Base-by-base conservation (phyloP, 2,329 filamentous ascomycete genomes). In the Immersiporthe knoxdaviesiana region DNA sequence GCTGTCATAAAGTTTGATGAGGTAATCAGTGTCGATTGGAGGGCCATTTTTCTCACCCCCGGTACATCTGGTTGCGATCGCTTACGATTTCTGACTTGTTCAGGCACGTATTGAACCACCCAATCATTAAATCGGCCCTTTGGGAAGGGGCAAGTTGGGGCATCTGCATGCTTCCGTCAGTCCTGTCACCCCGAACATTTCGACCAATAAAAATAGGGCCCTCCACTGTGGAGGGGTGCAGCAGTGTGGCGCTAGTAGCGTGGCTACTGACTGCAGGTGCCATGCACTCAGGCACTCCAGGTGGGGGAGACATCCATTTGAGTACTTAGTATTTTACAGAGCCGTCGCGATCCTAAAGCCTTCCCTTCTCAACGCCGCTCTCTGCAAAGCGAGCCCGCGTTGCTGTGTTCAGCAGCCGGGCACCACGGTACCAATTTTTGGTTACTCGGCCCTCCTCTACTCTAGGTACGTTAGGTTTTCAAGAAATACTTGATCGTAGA, bases 41-140 rank as follows among this genome's bases (percentile, higher is more conserved):
- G 63, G 63, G 63, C 50, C 52, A 44, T n/a, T 65, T 59, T 59
- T 44, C 24, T n/a, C n/a, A n/a, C n/a, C n/a, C n/a, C n/a, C n/a
- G n/a, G n/a, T n/a, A n/a, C n/a, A n/a, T n/a, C n/a, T n/a, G n/a
- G n/a, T n/a, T n/a, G n/a, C n/a, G n/a, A n/a, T n/a, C n/a, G n/a
- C n/a, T n/a, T n/a, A n/a, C n/a, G n/a, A n/a, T n/a, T n/a, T n/a
- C n/a, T n/a, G n/a, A n/a, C n/a, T 3, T 16, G 18, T n/a, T 10
- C 56, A 16, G 32, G 52, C 21, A n/a, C 12, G 1, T 32, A 21
- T 12, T n/a, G 41, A 35, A 7, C 10, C 30, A 59, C 21, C 50
- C 63, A 65, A 59, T 59, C 12, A 59, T 47, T n/a, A 27, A 65
- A 59, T 16, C 3, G 63, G 52, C 63, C 63, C 63, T 35, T 37